A percentile compares a stretch with the other conserved stretches of the same genome.
Evolutionary conservation across 169 alveolate species (phyloP).

Genomic region (Plasmodium coatneyi): DNA sequence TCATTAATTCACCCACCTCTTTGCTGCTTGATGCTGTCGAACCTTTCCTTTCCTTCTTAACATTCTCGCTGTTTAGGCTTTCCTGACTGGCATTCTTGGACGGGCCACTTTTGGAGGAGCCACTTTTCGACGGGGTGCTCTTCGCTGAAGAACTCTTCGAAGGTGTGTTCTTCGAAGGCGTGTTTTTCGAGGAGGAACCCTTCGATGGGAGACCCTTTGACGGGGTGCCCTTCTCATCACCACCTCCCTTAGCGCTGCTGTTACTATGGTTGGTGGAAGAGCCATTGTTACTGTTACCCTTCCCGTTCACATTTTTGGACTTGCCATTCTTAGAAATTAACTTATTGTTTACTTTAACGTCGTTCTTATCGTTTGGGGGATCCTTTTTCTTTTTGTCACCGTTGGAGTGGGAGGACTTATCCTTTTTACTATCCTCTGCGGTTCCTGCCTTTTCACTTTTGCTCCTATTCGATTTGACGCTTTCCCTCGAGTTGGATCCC

Average conservation of each 20-base stretch:
- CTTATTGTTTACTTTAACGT: background rate
- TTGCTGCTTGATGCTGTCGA: background rate
- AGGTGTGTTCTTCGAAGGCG: background rate
- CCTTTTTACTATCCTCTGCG: background rate
- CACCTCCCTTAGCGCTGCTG: background rate
- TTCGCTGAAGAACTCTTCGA: background rate
- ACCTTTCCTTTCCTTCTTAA: background rate
- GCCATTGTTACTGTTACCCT: background rate
- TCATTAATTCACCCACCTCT: background rate
- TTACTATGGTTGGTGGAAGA: background rate
- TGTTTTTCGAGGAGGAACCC: background rate
- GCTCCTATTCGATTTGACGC: background rate
- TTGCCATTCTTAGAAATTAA: background rate
- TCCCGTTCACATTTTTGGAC: background rate
- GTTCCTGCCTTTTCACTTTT: background rate
- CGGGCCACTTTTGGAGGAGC: background rate
- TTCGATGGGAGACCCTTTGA: background rate
- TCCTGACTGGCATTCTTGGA: background rate
- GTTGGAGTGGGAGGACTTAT: background rate
- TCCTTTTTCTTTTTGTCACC: background rate
- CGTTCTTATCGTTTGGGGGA: background rate
- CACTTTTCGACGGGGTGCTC: background rate
- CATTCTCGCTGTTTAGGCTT: background rate
- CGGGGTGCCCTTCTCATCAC: background rate
- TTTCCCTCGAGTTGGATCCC: background rate